Base-by-base conservation (phyloP, 257 asterid genomes). In the Fraxinus cuspidata region DNA sequence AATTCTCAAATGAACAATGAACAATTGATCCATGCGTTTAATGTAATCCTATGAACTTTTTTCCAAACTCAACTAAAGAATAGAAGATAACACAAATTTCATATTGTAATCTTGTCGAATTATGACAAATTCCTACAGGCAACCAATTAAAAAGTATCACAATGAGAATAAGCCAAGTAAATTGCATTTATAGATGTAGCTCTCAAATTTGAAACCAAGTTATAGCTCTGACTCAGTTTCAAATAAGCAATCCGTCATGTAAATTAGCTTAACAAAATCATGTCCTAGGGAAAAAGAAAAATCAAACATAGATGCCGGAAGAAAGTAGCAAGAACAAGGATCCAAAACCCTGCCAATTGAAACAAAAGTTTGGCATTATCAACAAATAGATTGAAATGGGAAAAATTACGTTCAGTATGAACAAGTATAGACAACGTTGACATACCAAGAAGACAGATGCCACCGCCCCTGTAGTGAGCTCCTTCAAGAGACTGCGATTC, bases 361-460 rank as follows among this genome's bases (percentile, higher is more conserved):
- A 32, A 74, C 19, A 53, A 76, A 18, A 76, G 51, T 66, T 56
- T 44, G 67, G 51, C 7, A 76, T 63, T n/a, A 79, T 49, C 60
- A 28, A 65, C 73, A 60, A 75, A 42, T 23, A 12, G 69, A 63
- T 3, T 27, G 64, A 35, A 13, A 66, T 12, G 64, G 69, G 32
- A 40, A 21, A 72, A 56, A 1, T n/a, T 76, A 34, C 37, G 4
- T 23, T 63, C 9, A 5, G 31, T 74, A 37, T 77, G 42, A 71
- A 71, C 8, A 37, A 42, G 76, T 27, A 40, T 11, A 47, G 9
- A 3, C 2, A 19, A 9, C 0, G 32, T 71, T 49, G 53, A 56
- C 78, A 0, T 91, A 94, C 99, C 96, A 94, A 83, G 92, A 94
- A 94, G 82, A 94, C 88, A 31, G 99, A 94, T 71, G 99, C 98